A percentile compares a stretch with the other conserved stretches of the same genome.
These are phyloP conservation scores for Lactarius psammicola DNA, from an alignment of 768 basidiomycete genomes.

Conservation along the genomic window DNA sequence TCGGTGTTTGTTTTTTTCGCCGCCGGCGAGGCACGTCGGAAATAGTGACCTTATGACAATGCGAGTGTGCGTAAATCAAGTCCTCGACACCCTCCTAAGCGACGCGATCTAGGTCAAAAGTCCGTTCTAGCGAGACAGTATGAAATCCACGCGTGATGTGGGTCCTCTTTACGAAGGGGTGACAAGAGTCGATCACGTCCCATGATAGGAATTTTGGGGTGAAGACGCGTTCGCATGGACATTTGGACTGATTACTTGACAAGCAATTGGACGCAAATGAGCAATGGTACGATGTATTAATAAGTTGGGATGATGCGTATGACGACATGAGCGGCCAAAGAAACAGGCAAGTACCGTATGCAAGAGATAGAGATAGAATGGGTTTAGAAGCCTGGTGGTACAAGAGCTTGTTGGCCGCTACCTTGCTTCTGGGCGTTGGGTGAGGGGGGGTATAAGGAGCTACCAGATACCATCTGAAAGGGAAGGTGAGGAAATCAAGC, in stretches of 20 bases:
- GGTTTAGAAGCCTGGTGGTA: slow-evolving; percentile 28
- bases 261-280: not conserved
- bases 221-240: not conserved
- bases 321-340: not conserved
- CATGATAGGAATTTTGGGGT: not conserved
- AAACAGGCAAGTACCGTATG: not conserved
- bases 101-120: not conserved
- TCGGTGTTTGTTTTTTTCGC: not conserved
- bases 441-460: slow-evolving; percentile 26
- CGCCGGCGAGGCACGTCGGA: not conserved
- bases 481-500: not conserved
- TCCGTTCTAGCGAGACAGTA: not conserved
- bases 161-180: not conserved
- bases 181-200: not conserved
- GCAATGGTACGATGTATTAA: slow-evolving; percentile 8
- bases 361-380: not conserved
- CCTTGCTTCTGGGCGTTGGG: slow-evolving; percentile 22
- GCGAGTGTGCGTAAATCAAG: too few relatives aligned
- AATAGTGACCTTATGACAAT: not conserved
- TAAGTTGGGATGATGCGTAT: slow-evolving; percentile 9
- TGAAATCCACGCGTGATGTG: not conserved
- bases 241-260: not conserved
- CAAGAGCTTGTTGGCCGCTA: slow-evolving; percentile 26
- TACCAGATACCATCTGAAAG: slow-evolving; percentile 27
- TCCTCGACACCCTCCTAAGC: not conserved